Base-by-base conservation (phyloP, 345 rosid species). In the Brassica juncea region DNA sequence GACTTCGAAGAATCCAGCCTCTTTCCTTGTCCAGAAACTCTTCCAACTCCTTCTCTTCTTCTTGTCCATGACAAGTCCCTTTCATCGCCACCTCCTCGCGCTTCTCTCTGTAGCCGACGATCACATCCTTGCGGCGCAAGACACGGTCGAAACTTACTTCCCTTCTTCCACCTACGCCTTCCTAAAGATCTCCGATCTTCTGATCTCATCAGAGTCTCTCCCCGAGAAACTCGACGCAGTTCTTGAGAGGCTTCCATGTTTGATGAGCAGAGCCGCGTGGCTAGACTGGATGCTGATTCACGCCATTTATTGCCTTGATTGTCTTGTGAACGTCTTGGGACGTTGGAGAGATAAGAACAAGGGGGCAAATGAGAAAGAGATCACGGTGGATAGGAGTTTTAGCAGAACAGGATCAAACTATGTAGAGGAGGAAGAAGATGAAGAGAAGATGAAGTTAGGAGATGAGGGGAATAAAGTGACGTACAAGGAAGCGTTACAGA, bases 401-500 rank as follows among this genome's bases (percentile, higher is more conserved):
- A 76, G 73, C 0, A 81, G 81, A 37, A 65, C 66, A 23, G 86
- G 73, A 68, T 79, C 85, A 0, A 32, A 75, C 8, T 47, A 52
- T 61, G 60, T 30, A n/a, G 72, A 47, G 7, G 59, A 39, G 10
- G 71, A 73, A 27, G 28, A 75, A 32, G 25, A 23, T 23, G 28
- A 70, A 27, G 77, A 66, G 54, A 39, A 65, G 60, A 44, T 78
- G 10, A 34, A 74, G 12, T 91, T 11, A 12, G 30, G 16, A 11
- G 11, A 1, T 4, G 74, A 73, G 6, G 62, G 9, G 1, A 71
- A 63, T 12, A 85, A 75, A 52, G 77, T 67, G 23, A 72, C 93
- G 1, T 89, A 86, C 68, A 86, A 89, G 70, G 93, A 91, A 30
- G 81, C 86, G 27, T 23, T 85, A 0, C 89, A 87, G 96, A 91